Evolutionary conservation across 805 yeast genomes (phyloP), one percentile per base, ranked within the genome.

Genomic region (Pichia scutulata): DNA sequence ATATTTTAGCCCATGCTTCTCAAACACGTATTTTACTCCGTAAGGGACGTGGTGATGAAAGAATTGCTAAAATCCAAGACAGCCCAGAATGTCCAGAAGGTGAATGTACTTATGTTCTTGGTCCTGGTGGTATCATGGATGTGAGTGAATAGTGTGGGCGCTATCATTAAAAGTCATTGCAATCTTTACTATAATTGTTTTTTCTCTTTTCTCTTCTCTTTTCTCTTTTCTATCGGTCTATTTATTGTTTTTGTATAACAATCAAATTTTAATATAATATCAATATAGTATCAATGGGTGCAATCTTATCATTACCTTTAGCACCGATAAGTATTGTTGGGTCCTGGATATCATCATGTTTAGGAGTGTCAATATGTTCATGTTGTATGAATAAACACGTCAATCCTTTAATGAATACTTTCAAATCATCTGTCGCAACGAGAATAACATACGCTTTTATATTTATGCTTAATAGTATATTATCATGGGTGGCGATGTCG

Each of bases 401-500:
- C 44, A 68, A 67, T 51, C 72, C 72, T n/a, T 56, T 68, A n/a
- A 60, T 79, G 23, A 70, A 67, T 25, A 70, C 80, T 2, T 75
- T 81, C 60, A 70, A 74, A 44, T 84, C 93, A 18, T 80, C 90
- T 8, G 73, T 89, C 24, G 83, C 90, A 54, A 92, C 99, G 7
- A 78, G 99, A 62, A 71, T 92, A 26, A 78, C 87, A 43, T 93
- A 93, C 68, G 99, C 98, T 8, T 55, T 83, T 36, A 70, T 90
- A 41, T 78, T 93, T 52, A 70, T 89, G 26, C 52, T 86, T 24
- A 92, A 90, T 70, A 86, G 95, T 22, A 71, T 89, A 26, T 54
- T 93, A 16, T 87, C 97, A 12, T 93, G 99, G 99, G 70, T 89
- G n/a, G 87, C 86, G 70, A 77, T 93, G 49, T 81, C 95, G 18